Evolutionary conservation across 1,284 basidiomycete genomes (phyloP).

Genomic region (Volvariella volvacea): DNA sequence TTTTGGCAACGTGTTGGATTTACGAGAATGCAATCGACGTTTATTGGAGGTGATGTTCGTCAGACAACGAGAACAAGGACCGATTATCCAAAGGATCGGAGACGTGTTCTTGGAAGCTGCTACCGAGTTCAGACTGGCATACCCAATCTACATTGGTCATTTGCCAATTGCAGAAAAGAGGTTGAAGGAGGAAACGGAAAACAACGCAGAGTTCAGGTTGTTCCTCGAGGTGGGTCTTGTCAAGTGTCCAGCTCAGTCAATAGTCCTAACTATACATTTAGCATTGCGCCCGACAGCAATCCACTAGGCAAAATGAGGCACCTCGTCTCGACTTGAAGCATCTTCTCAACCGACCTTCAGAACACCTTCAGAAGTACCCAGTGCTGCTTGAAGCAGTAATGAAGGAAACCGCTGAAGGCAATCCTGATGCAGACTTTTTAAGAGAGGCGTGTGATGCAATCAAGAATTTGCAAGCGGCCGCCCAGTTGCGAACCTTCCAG

Average conservation of each 20-base stretch:
- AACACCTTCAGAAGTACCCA: conserved; percentile 88
- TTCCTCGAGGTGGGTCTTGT: conserved; percentile 81
- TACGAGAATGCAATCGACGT: conserved; percentile 76
- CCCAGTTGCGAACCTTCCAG: conserved; percentile 83
- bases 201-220: conserved; percentile 76
- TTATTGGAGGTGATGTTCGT: conserved; percentile 84
- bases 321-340: conserved; percentile 81
- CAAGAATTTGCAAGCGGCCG: conserved; percentile 67
- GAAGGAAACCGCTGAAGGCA: conserved; percentile 70
- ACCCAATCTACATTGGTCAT: conserved; percentile 82
- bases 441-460: conserved; percentile 73
- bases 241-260: too few species aligned
- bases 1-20: conserved; percentile 82
- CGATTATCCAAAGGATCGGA: conserved; percentile 81
- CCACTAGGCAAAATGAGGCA: conserved; percentile 50
- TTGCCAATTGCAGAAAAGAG: conserved; percentile 82
- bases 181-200: conserved; percentile 79
- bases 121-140: conserved; percentile 81
- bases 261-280: conserved; percentile 11
- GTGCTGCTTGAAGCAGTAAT: conserved; percentile 83
- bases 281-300: conserved; percentile 41
- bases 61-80: conserved; percentile 82
- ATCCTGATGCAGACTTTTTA: conserved; percentile 77
- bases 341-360: conserved; percentile 81
- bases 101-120: conserved; percentile 89